Conservation (phyloP, 192 early-diverging fungal species). For the Cetraspora pellucida region DNA sequence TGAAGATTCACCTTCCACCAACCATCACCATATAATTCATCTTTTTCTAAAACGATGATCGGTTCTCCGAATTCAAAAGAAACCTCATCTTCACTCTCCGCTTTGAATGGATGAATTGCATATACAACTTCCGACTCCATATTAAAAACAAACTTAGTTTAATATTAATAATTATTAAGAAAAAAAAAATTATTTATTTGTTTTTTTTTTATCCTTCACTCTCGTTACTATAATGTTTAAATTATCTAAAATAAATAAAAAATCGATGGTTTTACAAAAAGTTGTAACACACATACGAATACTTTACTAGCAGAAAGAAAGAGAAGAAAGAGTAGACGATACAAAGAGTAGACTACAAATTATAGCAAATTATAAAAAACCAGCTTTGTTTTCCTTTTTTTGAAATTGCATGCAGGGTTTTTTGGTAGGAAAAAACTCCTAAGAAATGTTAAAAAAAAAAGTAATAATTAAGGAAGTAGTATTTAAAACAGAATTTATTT, state of each 20-base stretch:
- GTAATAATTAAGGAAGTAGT: neutral
- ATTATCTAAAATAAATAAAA: too few species aligned
- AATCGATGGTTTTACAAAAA: too few species aligned
- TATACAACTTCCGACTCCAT: constrained; percentile 48
- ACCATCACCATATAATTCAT: constrained; percentile 71
- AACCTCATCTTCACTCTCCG: constrained; percentile 75
- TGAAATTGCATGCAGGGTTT: neutral
- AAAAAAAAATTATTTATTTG: neutral
- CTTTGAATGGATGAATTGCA: constrained; percentile 61
- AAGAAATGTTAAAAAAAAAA: neutral
- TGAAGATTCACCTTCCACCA: constrained; percentile 71
- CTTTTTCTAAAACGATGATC: constrained; percentile 68
- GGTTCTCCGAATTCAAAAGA: constrained; percentile 65
- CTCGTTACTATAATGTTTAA: too few species aligned
- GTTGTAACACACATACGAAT: too few species aligned
- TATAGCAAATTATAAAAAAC: neutral
- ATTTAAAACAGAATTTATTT: neutral
- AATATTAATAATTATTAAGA: neutral
- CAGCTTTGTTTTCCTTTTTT: neutral
- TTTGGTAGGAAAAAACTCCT: neutral
- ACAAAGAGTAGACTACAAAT: too few species aligned
- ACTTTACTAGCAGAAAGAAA: neutral
- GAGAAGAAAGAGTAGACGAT: neutral
- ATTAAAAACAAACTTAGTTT: neutral
- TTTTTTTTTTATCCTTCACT: neutral